These are phyloP conservation scores for Balamuthia mandrillaris DNA, from an alignment of 208 protist genomes.

Conservation along the genomic window DNA sequence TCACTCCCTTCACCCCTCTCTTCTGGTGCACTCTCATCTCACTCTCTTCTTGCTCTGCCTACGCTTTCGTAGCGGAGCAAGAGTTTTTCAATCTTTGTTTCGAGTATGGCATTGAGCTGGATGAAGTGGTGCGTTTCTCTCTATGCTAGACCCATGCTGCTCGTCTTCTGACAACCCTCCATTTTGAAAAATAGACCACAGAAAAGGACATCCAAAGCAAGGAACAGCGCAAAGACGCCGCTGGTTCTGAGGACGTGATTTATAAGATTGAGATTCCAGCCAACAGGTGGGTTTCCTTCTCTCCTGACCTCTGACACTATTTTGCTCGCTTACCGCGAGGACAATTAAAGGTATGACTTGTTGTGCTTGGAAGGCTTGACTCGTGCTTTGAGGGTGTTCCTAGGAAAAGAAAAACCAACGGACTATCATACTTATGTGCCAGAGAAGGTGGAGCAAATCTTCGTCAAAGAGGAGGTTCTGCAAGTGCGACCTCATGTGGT, in stretches of 20 bases:
- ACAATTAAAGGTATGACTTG: too few species aligned
- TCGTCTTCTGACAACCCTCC: too few species aligned
- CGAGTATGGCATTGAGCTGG: conserved; percentile 96
- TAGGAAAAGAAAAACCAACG: not conserved
- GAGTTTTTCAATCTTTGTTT: conserved; percentile 96
- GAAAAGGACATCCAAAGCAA: conserved; percentile 88
- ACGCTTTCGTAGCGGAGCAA: too few species aligned
- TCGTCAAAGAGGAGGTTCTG: conserved; percentile 75
- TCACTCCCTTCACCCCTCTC: too few species aligned
- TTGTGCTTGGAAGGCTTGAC: not conserved
- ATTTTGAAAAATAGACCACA: conserved; percentile 73
- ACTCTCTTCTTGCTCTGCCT: too few species aligned
- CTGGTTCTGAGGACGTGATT: conserved; percentile 77
- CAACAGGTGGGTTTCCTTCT: conserved; percentile 87
- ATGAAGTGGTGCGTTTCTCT: conserved; percentile 80
- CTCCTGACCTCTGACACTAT: not conserved
- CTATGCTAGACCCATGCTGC: not conserved
- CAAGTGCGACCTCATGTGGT: conserved; percentile 93
- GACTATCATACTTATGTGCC: not conserved
- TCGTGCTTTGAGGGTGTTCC: not conserved
- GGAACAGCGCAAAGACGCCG: conserved; percentile 69
- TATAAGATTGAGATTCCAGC: conserved; percentile 98
- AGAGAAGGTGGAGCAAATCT: not conserved
- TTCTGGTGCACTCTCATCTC: too few species aligned
- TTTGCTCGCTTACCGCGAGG: too few species aligned